Evolutionary conservation across 176 grass and related monocot genomes (phyloP), one percentile per base, ranked within the genome.

Genomic region (Aechmea fasciata): DNA sequence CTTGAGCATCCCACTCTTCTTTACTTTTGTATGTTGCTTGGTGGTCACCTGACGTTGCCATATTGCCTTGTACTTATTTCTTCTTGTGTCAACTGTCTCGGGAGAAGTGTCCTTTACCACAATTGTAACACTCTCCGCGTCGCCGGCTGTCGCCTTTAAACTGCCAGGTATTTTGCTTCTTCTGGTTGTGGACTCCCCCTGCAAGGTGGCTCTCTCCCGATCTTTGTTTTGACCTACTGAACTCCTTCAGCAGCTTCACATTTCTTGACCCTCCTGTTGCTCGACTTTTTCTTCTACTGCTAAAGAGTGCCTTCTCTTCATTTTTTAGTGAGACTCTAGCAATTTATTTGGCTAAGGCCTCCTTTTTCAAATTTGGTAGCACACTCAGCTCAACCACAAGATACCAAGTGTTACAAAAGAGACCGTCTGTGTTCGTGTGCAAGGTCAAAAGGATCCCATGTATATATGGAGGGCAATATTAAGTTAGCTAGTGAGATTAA

Each of bases 271-370:
- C 28, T 11, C 25, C 3, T 2, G 2, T 20, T 48, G 8, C 0
- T 64, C 20, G 50, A 63, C 53, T 3, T n/a, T 55, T 83, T 47
- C 11, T 73, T 23, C 49, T 49, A 0, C 10, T 67, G 13, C 24
- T 26, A 10, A 47, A 80, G 3, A 84, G n/a, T 0, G 23, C 65
- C n/a, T 75, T 10, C 11, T 79, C 48, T 23, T 85, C 67, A 49
- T 63, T 13, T 13, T 80, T 85, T 0, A 72, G 0, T 10, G 19
- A 71, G 1, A 67, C 41, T 11, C 51, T 22, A 0, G 1, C 3
- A 50, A 66, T 75, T 13, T 76, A 2, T 3, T 75, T 64, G 3
- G 33, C 14, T 70, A 76, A 26, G 11, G 50, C 57, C 24, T 76
- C 28, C 18, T 75, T n/a, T n/a, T n/a, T n/a, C n/a, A n/a, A n/a